Evolutionary conservation across 1,139 yeast genomes (phyloP), one percentile per base, ranked within the genome.

Genomic region (Blastobotrys indianensis): DNA sequence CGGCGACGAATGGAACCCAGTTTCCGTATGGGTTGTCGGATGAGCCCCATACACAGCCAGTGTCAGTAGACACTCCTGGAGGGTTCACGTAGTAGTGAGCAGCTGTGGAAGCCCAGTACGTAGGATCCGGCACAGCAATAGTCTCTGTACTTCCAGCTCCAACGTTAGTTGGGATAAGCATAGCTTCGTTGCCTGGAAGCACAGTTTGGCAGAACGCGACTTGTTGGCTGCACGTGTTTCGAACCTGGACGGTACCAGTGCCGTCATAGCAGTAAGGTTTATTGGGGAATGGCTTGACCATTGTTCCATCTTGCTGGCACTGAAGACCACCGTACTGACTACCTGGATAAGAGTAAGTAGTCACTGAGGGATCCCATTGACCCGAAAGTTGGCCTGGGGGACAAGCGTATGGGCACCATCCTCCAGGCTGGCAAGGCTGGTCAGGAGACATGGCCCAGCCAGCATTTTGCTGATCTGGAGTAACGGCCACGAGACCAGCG

Each of bases 1-100:
- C 96, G 13, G 94, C 94, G 51, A 87, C 94, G 58, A 85, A 87
- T 23, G 96, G 95, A 23, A 95, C 69, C 95, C 95, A 87, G 74
- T 87, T 86, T 50, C 96, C 96, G 54, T 72, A 70, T 16, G 92
- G 81, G 53, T 82, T 71, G 48, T 72, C 68, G 25, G 72, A 72
- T 28, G 82, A 64, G 1, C 95, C 95, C 96, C 96, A 87, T 51
- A 77, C 77, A 67, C 96, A 87, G 31, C 83, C 95, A 41, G 85
- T 90, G 13, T 70, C 70, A 30, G 80, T 74, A 33, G 86, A 76
- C 29, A 83, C 82, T 51, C 96, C 96, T 15, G 95, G 95, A 32
- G 90, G 77, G 65, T 87, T 87, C 63, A 87, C 67, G 66, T 87
- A 87, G 70, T 77, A 87, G 65, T 87, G 96, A 44, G 95, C 85